Evolutionary conservation across 331 rosid genomes (phyloP), one percentile per base, ranked within the genome.

Genomic region (Quercus lobata): DNA sequence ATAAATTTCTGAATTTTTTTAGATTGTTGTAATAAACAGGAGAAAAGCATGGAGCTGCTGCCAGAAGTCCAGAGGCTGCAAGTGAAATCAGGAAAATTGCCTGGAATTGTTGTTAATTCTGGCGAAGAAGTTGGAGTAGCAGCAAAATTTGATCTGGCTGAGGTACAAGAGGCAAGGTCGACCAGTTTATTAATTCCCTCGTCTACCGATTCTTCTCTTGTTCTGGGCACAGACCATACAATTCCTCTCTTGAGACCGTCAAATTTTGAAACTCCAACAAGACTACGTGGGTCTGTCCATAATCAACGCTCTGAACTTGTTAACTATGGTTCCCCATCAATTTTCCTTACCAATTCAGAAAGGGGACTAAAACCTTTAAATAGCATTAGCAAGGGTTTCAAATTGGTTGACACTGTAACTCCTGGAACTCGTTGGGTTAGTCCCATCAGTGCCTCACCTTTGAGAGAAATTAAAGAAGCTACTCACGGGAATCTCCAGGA

Each of bases 31-130:
- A 79, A 73, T 83, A 69, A 81, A 87, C 95, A 93, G 99, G 92
- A 89, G 73, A 90, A 87, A 81, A 83, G 96, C 93, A 85, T 92
- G 92, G 93, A 88, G 76, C 86, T 96, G 92, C 90, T 93, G 81
- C 97, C 99, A 21, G 98, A 92, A 86, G 90, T 85, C 73, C 91
- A 93, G 84, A 88, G 72, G 85, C 85, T 79, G 72, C 88, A 92
- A 85, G 81, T 90, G 60, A 89, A 85, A 89, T 81, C 88, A 17
- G 91, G 92, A 80, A 90, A 88, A 72, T 78, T 81, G 84, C 81
- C 76, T 37, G 91, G 87, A 34, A 60, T 21, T 32, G 85, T 82
- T 71, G 89, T 24, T 80, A 76, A 66, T 54, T 79, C 88, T 77
- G 69, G 37, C n/a, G 76, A 79, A 56, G 90, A 84, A 77, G 92